Percentiles rank a stretch among this genome's conserved stretches.
Evolutionary conservation across 2,329 filamentous ascomycete genomes (phyloP).

Genomic region (Chalara sp.): DNA sequence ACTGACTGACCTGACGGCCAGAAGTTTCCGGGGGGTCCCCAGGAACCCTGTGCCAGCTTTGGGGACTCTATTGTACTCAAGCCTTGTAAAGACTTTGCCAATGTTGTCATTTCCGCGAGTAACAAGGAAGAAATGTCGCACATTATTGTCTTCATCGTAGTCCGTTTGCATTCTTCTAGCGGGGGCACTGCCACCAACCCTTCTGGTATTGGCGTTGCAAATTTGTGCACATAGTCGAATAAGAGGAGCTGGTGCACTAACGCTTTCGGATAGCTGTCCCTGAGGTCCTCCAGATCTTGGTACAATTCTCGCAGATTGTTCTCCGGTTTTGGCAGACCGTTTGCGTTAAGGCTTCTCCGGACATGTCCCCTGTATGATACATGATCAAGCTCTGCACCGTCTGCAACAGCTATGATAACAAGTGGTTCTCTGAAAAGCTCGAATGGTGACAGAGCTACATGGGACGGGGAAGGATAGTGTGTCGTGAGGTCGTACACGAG

Average conservation of each 20-base stretch:
- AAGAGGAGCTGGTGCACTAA: constrained; percentile 73
- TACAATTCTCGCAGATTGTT: constrained; percentile 52
- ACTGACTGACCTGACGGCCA: constrained; percentile 35
- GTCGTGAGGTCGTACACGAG: constrained; percentile 86
- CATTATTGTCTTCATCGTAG: constrained; percentile 76
- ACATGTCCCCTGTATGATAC: constrained; percentile 48
- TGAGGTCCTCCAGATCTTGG: constrained; percentile 63
- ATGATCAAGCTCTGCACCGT: constrained; percentile 63
- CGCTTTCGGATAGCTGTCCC: constrained; percentile 67
- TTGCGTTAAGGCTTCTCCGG: constrained; percentile 45
- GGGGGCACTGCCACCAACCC: constrained; percentile 68
- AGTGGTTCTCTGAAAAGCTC: constrained; percentile 84
- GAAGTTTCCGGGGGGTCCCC: constrained; percentile 33
- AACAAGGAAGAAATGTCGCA: constrained; percentile 70
- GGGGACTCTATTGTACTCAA: constrained; percentile 75
- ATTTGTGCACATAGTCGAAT: constrained; percentile 60
- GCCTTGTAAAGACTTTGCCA: constrained; percentile 66
- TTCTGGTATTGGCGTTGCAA: constrained; percentile 50
- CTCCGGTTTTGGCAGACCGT: constrained; percentile 40
- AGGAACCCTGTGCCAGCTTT: constrained; percentile 39
- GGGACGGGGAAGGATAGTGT: constrained; percentile 70
- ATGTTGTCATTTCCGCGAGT: constrained; percentile 67
- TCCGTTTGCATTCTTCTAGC: constrained; percentile 59
- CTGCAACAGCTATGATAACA: constrained; percentile 76
- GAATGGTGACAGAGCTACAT: constrained; percentile 77